Evolutionary conservation across 1,139 yeast genomes (phyloP).

Genomic region (Candida pseudoviswanathii): DNA sequence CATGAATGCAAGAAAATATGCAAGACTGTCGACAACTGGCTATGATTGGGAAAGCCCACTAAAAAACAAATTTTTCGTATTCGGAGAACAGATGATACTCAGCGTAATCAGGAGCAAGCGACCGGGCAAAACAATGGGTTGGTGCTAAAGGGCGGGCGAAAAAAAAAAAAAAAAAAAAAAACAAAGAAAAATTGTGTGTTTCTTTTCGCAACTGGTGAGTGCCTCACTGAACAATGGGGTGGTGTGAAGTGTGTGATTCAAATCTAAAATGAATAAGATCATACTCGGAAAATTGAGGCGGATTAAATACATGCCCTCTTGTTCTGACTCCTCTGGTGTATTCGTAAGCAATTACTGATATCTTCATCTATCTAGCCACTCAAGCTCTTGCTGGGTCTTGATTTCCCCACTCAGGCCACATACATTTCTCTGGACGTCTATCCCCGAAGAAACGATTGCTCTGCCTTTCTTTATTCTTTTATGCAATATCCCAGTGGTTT

Average conservation of each 20-base stretch:
- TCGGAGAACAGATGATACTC: too few relatives aligned
- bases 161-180: neutral
- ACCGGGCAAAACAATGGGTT: neutral
- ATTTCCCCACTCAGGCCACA: neutral
- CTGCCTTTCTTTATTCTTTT: neutral
- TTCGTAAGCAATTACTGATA: too few relatives aligned
- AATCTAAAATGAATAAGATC: neutral
- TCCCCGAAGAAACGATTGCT: neutral
- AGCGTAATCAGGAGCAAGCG: neutral
- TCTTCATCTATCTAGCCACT: too few relatives aligned
- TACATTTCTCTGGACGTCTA: neutral
- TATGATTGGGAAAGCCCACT: neutral
- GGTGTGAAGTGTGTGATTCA: neutral
- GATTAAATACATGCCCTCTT: neutral
- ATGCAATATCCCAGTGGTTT: neutral
- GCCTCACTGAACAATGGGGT: neutral
- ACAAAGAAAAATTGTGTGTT: neutral
- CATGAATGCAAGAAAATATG: neutral
- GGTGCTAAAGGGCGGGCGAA: neutral
- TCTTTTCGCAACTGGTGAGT: slow-evolving; percentile 4
- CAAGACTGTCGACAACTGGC: neutral
- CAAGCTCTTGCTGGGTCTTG: too few relatives aligned
- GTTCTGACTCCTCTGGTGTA: too few relatives aligned
- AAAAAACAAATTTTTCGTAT: neutral
- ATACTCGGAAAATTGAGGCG: slow-evolving; percentile 1